Conservation (phyloP, 164 flowering plant genomes). For the Berberis vulgaris region DNA sequence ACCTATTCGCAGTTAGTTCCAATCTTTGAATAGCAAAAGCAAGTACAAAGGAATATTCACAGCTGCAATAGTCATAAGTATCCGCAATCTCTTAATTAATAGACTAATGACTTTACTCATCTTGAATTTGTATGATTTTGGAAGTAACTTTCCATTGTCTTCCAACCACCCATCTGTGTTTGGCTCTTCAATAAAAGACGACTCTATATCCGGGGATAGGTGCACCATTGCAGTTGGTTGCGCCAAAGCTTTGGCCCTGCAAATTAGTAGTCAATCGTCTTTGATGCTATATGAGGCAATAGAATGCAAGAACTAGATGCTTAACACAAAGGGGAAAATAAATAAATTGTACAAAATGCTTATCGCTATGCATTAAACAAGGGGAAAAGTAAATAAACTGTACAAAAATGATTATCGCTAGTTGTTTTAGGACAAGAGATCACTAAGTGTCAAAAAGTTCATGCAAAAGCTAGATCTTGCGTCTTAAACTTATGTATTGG, state of each 20-base stretch:
- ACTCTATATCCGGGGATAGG: constrained; percentile 25
- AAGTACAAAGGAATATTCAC: constrained; percentile 78
- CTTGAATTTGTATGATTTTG: constrained; percentile 37
- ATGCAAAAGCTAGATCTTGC: no score
- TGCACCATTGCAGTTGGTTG: constrained; percentile 58
- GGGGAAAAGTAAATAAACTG: not conserved
- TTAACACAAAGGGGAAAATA: not conserved
- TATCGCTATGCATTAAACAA: not conserved
- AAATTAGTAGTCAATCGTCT: not conserved
- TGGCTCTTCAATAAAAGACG: constrained; percentile 20
- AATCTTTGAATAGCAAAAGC: constrained; percentile 84
- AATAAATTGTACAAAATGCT: not conserved
- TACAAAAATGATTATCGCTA: not conserved
- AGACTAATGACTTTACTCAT: constrained; percentile 32
- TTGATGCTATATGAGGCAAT: not conserved
- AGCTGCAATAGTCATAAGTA: constrained; percentile 49
- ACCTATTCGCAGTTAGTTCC: constrained; percentile 22
- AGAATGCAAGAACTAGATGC: not conserved
- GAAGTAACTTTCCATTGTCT: constrained; percentile 17
- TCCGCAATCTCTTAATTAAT: constrained; percentile 31
- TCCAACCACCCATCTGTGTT: constrained; percentile 26
- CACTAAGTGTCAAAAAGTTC: no score
- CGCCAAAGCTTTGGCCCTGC: constrained; percentile 75
- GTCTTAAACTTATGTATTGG: no score
- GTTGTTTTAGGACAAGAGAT: not conserved